These are phyloP conservation scores for Mantamonas sphyraenae DNA, from an alignment of 78 protist species.

Conservation along the genomic window DNA sequence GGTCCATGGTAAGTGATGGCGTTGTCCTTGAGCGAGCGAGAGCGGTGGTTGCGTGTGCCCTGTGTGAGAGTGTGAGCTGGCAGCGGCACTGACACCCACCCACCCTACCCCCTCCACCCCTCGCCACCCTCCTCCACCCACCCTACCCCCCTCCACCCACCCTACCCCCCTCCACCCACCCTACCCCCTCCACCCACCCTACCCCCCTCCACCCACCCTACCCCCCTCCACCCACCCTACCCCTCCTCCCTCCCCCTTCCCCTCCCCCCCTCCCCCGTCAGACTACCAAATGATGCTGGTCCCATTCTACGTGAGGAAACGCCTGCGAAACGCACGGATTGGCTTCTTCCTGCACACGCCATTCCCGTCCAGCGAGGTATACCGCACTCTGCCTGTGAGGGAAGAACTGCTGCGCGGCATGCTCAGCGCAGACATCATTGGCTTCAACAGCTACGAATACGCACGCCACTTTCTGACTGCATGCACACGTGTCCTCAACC, in stretches of 20 bases:
- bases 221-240: too few species aligned
- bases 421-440: conserved; percentile 40
- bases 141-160: too few species aligned
- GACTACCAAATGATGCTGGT: conserved; percentile 65
- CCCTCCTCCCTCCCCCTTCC: too few species aligned
- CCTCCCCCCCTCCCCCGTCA: background rate
- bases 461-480: conserved; percentile 57
- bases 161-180: too few species aligned
- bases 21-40: too few species aligned
- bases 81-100: too few species aligned
- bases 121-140: too few species aligned
- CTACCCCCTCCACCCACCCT: too few species aligned
- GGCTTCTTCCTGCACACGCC: conserved; percentile 76
- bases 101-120: too few species aligned
- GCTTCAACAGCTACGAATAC: conserved; percentile 58
- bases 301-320: conserved; percentile 18
- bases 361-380: conserved; percentile 66
- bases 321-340: conserved; percentile 4
- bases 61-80: too few species aligned
- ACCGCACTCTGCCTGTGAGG: conserved; percentile 49
- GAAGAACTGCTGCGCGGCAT: conserved; percentile 38
- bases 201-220: too few species aligned
- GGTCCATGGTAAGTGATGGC: conserved; percentile 35
- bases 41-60: too few species aligned
- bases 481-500: conserved; percentile 33